phyloP scores from a whole-genome alignment of 352 stramenopile genomes.

The Poterioochromonas sp. region DNA sequence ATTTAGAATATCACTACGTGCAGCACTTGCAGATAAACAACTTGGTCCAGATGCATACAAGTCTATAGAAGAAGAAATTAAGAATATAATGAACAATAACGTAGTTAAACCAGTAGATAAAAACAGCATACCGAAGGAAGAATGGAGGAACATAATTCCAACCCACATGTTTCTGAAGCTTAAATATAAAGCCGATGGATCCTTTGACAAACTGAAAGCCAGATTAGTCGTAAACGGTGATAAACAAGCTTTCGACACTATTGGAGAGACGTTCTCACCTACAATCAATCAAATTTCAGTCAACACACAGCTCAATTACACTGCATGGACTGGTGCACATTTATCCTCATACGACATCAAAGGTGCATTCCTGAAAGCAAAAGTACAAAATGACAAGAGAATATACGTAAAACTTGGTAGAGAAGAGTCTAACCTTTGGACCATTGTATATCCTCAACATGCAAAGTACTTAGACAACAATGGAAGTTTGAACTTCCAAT shows the following conservation, averaged over 20 bases:
- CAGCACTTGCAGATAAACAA: not conserved
- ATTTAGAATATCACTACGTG: not conserved
- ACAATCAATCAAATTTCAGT: conserved; percentile 2
- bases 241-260: not conserved
- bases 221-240: not conserved
- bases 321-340: not conserved
- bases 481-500: not conserved
- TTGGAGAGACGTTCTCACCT: conserved; percentile 12
- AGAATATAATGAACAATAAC: not conserved
- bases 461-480: not conserved
- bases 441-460: not conserved
- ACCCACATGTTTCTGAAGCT: not conserved
- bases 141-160: not conserved
- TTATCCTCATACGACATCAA: conserved; percentile 9
- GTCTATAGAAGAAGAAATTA: not conserved
- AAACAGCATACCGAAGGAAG: not conserved
- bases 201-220: not conserved
- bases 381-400: not conserved
- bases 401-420: not conserved
- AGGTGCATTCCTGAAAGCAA: not conserved
- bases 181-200: conserved; percentile 9
- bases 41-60: not conserved
- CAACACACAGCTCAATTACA: not conserved
- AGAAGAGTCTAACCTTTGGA: not conserved
- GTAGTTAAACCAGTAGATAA: not conserved